Conservation (phyloP, 306 rosid genomes). For the Prunus davidiana region DNA sequence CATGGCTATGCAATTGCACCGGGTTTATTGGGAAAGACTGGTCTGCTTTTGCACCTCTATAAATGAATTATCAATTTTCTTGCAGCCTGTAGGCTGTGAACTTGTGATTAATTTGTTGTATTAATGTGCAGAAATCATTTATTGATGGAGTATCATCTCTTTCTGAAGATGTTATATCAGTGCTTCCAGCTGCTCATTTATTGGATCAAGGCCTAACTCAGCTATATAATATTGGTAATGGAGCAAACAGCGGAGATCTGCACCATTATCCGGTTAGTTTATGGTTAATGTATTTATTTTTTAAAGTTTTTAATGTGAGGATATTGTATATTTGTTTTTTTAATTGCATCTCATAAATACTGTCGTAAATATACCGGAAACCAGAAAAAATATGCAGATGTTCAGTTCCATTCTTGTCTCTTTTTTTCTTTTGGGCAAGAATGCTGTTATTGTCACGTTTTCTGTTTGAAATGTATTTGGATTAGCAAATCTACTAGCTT, state of each 20-base stretch:
- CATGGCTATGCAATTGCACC: conserved; percentile 37
- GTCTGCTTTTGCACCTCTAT: conserved; percentile 31
- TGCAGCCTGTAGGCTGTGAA: conserved; percentile 1
- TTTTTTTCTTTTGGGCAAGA: not conserved
- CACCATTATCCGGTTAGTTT: conserved; percentile 49
- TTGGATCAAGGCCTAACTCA: conserved; percentile 47
- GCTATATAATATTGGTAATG: conserved; percentile 36
- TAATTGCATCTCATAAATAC: not conserved
- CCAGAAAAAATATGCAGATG: not conserved
- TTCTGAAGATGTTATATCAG: conserved; percentile 45
- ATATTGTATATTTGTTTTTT: not conserved
- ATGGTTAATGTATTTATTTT: not conserved
- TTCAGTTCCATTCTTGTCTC: too few species aligned
- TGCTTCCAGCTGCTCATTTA: conserved; percentile 48
- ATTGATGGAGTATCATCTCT: conserved; percentile 45
- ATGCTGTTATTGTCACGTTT: not conserved
- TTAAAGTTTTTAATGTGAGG: too few species aligned
- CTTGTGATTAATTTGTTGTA: conserved; percentile 12
- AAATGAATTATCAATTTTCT: not conserved
- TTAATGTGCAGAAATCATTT: conserved; percentile 38
- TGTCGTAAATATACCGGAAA: not conserved
- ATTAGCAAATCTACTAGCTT: not conserved
- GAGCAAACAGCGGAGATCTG: conserved; percentile 36
- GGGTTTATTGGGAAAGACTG: conserved; percentile 47
- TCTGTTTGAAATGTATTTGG: not conserved